Evolutionary conservation across 2,329 filamentous ascomycete species (phyloP), one percentile per base, ranked within the genome.

Genomic region (Ophiostoma sp.): DNA sequence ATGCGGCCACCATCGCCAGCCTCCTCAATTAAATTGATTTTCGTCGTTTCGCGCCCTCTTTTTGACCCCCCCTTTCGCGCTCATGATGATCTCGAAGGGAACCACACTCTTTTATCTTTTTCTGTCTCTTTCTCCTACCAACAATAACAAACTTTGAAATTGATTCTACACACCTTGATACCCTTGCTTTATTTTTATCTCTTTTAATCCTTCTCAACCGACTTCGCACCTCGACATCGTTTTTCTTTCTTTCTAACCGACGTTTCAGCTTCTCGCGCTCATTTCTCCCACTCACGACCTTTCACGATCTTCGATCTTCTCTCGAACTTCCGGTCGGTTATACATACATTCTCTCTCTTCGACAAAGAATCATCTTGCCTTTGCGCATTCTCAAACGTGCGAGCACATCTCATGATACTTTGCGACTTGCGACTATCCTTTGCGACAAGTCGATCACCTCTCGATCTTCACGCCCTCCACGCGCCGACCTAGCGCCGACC

Each of bases 1-100:
- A 59, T 63, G 55, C 63, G 39, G 66, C 66, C 52, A 61, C 66
- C 52, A 69, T 73, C 72, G n/a, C 71, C 71, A 73, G 72, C 72
- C 72, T 63, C 66, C 72, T 59, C 55, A 70, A 55, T 73, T 73
- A 69, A 52, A 59, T 48, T 50, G 39, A 72, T 68, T 69, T 42
- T 19, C 36, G 59, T 45, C 28, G 48, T 61, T 63, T 48, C 42
- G 42, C 36, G 48, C 52, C 36, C 50, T 68, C 39, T 12, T 64
- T 39, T 71, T 33, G 28, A 25, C 8, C 59, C 22, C 57, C 57
- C 36, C 39, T 12, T 59, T 33, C 28, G 55, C 28, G 55, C 12
- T 28, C 36, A 7, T 25, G 36, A 50, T 48, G 28, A 52, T 64
- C 57, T 64, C 33, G 55, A 33, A 11, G 31, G 17, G 36, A 28